Evolutionary conservation across 148 eudicot genomes (phyloP).

Genomic region (Dysphania ambrosioides): DNA sequence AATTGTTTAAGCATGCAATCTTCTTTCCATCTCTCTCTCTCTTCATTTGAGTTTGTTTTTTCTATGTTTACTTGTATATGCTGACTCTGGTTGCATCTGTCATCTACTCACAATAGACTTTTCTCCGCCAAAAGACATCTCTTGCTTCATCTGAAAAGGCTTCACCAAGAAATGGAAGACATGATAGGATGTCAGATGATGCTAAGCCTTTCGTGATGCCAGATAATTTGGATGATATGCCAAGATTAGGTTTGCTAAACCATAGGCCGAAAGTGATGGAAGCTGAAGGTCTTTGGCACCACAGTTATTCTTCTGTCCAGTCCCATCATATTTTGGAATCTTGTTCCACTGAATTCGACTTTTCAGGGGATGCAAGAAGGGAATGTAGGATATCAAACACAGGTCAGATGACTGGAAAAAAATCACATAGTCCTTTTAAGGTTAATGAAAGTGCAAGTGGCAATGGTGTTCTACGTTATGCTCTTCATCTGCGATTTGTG

Average conservation of each 20-base stretch:
- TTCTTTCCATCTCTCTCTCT: not conserved
- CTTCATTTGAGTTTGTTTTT: not conserved
- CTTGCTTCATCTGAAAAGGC: conserved; percentile 46
- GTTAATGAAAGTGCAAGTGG: conserved; percentile 42
- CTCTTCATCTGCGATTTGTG: conserved; percentile 80
- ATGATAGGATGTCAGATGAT: conserved; percentile 22
- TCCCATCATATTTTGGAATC: not conserved
- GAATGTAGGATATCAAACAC: conserved; percentile 12
- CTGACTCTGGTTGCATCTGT: not conserved
- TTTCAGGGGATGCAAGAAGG: conserved; percentile 8
- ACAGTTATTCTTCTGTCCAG: not conserved
- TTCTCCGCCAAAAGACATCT: conserved; percentile 77
- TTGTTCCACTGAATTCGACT: conserved; percentile 14
- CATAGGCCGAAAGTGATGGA: conserved; percentile 15
- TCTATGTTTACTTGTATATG: not conserved
- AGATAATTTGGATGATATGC: not conserved
- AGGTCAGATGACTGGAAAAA: conserved; percentile 17
- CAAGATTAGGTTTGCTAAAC: not conserved
- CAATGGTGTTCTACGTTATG: conserved; percentile 83
- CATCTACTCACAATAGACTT: conserved; percentile 47
- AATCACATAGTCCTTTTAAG: conserved; percentile 36
- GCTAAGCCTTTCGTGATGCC: conserved; percentile 18
- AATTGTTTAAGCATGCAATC: not conserved
- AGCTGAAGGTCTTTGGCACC: conserved; percentile 11
- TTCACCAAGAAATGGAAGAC: conserved; percentile 25